These are phyloP conservation scores for Termitomyces bulborhizus DNA, from an alignment of 768 basidiomycete species.

Conservation along the genomic window DNA sequence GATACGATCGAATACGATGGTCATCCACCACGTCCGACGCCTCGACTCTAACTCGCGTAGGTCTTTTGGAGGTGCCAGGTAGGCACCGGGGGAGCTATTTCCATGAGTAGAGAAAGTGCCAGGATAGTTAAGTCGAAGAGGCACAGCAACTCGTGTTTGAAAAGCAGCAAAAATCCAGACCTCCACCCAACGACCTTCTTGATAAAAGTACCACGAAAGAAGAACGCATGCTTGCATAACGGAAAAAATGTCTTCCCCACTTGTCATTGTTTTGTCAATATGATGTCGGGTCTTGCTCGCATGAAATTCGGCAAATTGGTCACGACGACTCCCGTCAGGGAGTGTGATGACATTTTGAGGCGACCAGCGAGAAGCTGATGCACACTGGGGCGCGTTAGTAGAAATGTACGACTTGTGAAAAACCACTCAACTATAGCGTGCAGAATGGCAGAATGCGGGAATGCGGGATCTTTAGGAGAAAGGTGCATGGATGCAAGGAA, in stretches of 20 bases:
- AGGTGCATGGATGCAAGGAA: slow-evolving; percentile 77
- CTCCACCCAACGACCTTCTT: slow-evolving; percentile 86
- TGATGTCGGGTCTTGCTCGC: slow-evolving; percentile 82
- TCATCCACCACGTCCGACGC: slow-evolving; percentile 89
- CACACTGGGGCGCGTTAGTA: slow-evolving; percentile 39
- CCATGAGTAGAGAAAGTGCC: slow-evolving; percentile 73
- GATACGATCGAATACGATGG: slow-evolving; percentile 80
- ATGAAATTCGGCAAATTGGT: slow-evolving; percentile 84
- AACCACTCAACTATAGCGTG: slow-evolving; percentile 73
- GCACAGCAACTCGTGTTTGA: slow-evolving; percentile 76
- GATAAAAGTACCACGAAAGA: slow-evolving; percentile 88
- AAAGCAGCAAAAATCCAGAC: slow-evolving; percentile 89
- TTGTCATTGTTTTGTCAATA: slow-evolving; percentile 88
- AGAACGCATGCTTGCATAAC: slow-evolving; percentile 85
- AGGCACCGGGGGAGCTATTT: slow-evolving; percentile 67
- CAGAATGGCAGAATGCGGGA: slow-evolving; percentile 85
- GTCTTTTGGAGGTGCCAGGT: slow-evolving; percentile 75
- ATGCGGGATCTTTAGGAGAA: slow-evolving; percentile 73
- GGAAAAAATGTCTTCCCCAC: slow-evolving; percentile 78
- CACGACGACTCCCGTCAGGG: slow-evolving; percentile 73
- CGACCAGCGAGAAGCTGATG: slow-evolving; percentile 79
- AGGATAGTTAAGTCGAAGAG: slow-evolving; percentile 78
- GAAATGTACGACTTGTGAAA: background rate
- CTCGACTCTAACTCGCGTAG: slow-evolving; percentile 70
- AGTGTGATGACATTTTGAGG: slow-evolving; percentile 60